Percentiles rank a stretch among this genome's conserved stretches.
phyloP scores from a whole-genome alignment of 257 asterid species.

The Solanum ahanhuiri region DNA sequence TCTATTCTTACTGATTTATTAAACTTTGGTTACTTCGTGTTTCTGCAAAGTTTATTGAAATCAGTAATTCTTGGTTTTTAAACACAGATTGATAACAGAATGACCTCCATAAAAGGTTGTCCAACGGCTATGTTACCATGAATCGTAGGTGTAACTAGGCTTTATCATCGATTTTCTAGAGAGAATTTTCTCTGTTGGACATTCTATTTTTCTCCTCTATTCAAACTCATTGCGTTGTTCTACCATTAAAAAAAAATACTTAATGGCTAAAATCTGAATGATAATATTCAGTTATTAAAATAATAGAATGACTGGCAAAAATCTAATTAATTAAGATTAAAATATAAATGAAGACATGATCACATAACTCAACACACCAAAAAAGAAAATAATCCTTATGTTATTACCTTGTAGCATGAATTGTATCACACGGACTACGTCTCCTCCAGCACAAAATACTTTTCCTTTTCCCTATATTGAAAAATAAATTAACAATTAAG shows the following conservation, averaged over 20 bases:
- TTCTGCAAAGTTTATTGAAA: too few species aligned
- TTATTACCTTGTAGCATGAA: not conserved
- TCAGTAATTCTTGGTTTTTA: too few species aligned
- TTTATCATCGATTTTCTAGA: not conserved
- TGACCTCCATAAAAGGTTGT: not conserved
- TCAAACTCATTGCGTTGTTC: not conserved
- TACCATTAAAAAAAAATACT: not conserved
- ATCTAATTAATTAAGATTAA: not conserved
- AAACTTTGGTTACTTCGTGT: too few species aligned
- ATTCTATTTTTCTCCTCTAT: not conserved
- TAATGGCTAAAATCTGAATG: not conserved
- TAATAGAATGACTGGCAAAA: too few species aligned
- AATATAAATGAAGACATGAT: not conserved
- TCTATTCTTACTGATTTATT: too few species aligned
- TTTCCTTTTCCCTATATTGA: conserved; percentile 3
- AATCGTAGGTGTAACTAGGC: not conserved
- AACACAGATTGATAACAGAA: not conserved
- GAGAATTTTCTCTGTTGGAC: not conserved
- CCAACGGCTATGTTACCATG: not conserved
- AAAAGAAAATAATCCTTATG: not conserved
- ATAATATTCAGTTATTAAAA: not conserved
- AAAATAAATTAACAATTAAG: not conserved
- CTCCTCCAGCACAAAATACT: conserved; percentile 13
- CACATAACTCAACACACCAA: not conserved
- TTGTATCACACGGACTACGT: not conserved